Evolutionary conservation across 2,329 filamentous ascomycete species (phyloP), one percentile per base, ranked within the genome.

Genomic region (Aureobasidium namibiae): DNA sequence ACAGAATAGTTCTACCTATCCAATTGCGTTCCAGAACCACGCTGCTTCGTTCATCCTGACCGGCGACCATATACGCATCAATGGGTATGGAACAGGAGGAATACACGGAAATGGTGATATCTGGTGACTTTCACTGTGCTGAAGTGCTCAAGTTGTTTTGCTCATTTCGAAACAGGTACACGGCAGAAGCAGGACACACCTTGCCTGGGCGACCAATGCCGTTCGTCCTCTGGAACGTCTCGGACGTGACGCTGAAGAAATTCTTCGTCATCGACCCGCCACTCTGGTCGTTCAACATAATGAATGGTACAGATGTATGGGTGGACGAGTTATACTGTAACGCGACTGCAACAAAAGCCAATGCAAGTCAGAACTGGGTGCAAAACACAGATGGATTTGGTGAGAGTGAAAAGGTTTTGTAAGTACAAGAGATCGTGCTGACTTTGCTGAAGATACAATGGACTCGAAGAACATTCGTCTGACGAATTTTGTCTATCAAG

Each of bases 161-260:
- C 38, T 54, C 1, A 54, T 21, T 3, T 1, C 14, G 16, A 6
- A 16, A n/a, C 24, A 54, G 50, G 50, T 83, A 83, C 62, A 75
- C 70, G 18, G 76, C 69, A 9, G 80, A 82, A 66, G 63, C 72
- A 26, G 75, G 71, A 14, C 63, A 67, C 6, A 82, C 79, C 0
- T 74, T 74, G 56, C 74, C 75, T 1, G 80, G 80, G 3, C 69
- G 81, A 10, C 80, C 80, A 0, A 83, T 83, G 80, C 79, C 80
- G 0, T 82, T 83, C 60, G 79, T 82, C 4, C 76, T 81, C 56
- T 83, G 80, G 80, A 83, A 82, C 63, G 77, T 80, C 3, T 77
- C 74, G n/a, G 74, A 82, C 56, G 79, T 82, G 2, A 69, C 71
- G 4, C 78, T 83, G n/a, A 71, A 74, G 23, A 76, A 80, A 60